These are phyloP conservation scores for Camillea tinctor DNA, from an alignment of 2,329 filamentous ascomycete species.

Conservation along the genomic window DNA sequence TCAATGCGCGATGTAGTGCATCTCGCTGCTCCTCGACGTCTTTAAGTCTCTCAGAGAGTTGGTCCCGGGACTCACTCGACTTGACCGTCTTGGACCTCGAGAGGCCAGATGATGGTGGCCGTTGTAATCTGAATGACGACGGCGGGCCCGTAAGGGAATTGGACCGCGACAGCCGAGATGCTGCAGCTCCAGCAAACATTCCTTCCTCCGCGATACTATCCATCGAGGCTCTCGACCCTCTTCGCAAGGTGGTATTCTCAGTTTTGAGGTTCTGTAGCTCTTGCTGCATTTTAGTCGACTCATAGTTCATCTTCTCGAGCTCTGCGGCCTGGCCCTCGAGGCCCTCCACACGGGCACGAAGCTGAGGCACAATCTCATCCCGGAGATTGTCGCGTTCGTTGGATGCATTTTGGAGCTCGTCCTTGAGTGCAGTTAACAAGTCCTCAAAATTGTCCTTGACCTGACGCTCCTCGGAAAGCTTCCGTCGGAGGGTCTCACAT, in stretches of 20 bases:
- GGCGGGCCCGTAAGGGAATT: constrained; percentile 41
- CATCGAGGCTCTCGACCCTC: constrained; percentile 29
- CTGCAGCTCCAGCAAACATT: constrained; percentile 23
- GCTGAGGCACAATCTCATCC: constrained; percentile 80
- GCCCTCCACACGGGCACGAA: constrained; percentile 73
- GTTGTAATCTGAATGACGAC: constrained; percentile 49
- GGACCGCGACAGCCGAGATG: constrained; percentile 40
- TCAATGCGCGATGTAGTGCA: constrained; percentile 83
- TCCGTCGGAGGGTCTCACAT: constrained; percentile 79
- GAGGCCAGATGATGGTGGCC: constrained; percentile 41
- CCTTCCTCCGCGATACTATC: constrained; percentile 36
- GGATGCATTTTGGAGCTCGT: constrained; percentile 76
- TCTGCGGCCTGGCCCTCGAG: constrained; percentile 73
- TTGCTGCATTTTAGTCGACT: constrained; percentile 82
- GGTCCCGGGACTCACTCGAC: constrained; percentile 62
- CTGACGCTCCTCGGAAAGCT: constrained; percentile 79
- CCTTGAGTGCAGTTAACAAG: constrained; percentile 77
- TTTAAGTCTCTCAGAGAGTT: constrained; percentile 76
- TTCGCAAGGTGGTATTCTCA: constrained; percentile 60
- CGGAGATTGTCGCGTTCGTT: constrained; percentile 91
- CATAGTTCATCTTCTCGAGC: constrained; percentile 71
- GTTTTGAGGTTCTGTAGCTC: constrained; percentile 70
- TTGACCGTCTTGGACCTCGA: constrained; percentile 61
- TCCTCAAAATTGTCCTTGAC: constrained; percentile 94
- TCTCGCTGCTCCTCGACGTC: constrained; percentile 93